phyloP scores from a whole-genome alignment of 495 filamentous ascomycete species.

The Hypoxylon crocopeplum region DNA sequence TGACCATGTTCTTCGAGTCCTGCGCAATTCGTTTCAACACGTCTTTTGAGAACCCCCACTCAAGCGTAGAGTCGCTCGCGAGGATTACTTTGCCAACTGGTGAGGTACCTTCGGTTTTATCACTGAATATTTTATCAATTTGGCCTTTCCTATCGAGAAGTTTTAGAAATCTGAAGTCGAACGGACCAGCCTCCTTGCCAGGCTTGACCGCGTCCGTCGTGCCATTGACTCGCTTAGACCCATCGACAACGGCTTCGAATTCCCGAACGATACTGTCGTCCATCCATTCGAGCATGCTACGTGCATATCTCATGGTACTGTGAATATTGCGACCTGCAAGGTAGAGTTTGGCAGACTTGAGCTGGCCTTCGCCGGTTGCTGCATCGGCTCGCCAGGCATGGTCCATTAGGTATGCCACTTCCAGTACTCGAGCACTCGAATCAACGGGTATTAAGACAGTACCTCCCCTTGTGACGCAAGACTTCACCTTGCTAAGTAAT shows the following conservation, averaged over 20 bases:
- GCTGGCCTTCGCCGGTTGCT: constrained; percentile 63
- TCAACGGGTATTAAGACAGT: constrained; percentile 96
- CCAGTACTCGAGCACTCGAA: constrained; percentile 91
- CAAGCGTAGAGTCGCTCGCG: constrained; percentile 85
- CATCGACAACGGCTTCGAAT: constrained; percentile 78
- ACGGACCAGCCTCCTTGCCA: constrained; percentile 69
- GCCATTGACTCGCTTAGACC: constrained; percentile 52
- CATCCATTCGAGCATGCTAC: constrained; percentile 99
- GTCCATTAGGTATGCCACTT: constrained; percentile 90
- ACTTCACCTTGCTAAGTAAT: constrained; percentile 81
- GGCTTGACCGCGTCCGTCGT: constrained; percentile 44
- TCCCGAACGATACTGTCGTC: constrained; percentile 90
- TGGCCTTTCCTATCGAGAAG: constrained; percentile 78
- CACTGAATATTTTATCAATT: constrained; percentile 66
- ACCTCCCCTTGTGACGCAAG: constrained; percentile 77
- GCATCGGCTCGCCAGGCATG: constrained; percentile 79
- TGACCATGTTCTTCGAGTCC: constrained; percentile 78
- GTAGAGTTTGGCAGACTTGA: constrained; percentile 76
- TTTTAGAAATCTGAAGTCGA: constrained; percentile 87
- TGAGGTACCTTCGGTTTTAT: constrained; percentile 45
- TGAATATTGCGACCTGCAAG: constrained; percentile 80
- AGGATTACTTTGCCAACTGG: constrained; percentile 75
- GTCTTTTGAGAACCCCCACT: constrained; percentile 96
- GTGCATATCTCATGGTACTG: constrained; percentile 83
- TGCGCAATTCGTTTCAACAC: constrained; percentile 74